Evolutionary conservation across 2,329 filamentous ascomycete species (phyloP).

Genomic region (Fusarium sororula): DNA sequence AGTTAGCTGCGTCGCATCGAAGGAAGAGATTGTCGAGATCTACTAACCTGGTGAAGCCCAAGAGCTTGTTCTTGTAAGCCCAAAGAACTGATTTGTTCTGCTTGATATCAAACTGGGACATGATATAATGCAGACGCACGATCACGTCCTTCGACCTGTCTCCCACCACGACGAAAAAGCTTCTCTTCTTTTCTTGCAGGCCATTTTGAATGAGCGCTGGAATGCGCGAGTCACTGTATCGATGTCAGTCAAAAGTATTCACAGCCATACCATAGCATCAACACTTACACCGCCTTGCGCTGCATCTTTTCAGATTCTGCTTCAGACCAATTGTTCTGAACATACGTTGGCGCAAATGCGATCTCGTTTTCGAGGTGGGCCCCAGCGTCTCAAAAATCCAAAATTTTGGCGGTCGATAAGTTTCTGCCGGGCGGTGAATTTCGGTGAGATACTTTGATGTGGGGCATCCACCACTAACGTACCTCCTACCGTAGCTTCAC

Average conservation of each 20-base stretch:
- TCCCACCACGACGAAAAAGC: constrained; percentile 96
- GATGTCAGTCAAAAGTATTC: constrained; percentile 1
- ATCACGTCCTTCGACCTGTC: constrained; percentile 95
- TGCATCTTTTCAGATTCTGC: constrained; percentile 57
- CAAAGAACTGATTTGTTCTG: constrained; percentile 92
- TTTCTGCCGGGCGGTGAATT: constrained; percentile 53
- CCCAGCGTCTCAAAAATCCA: constrained; percentile 45
- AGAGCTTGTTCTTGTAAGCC: constrained; percentile 98
- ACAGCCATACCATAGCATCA: rapidly evolving
- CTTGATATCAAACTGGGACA: constrained; percentile 88
- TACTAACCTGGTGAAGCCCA: constrained; percentile 82
- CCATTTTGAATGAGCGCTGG: constrained; percentile 91
- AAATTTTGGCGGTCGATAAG: constrained; percentile 50
- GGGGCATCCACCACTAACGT: constrained; percentile 8
- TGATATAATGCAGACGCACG: constrained; percentile 90
- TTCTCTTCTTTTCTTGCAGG: constrained; percentile 94
- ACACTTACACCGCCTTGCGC: constrained; percentile 65
- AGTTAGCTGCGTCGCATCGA: constrained; percentile 28
- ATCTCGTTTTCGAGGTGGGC: constrained; percentile 39
- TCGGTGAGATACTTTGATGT: constrained; percentile 14
- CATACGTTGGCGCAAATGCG: constrained; percentile 44
- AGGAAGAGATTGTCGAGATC: background rate
- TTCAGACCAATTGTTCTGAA: constrained; percentile 41
- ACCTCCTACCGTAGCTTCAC: background rate
- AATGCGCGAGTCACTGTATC: constrained; percentile 82